Percentiles rank a stretch among this genome's conserved stretches.
Conservation (phyloP, 202 grass and related monocot species). For the Sporobolus alterniflorus region DNA sequence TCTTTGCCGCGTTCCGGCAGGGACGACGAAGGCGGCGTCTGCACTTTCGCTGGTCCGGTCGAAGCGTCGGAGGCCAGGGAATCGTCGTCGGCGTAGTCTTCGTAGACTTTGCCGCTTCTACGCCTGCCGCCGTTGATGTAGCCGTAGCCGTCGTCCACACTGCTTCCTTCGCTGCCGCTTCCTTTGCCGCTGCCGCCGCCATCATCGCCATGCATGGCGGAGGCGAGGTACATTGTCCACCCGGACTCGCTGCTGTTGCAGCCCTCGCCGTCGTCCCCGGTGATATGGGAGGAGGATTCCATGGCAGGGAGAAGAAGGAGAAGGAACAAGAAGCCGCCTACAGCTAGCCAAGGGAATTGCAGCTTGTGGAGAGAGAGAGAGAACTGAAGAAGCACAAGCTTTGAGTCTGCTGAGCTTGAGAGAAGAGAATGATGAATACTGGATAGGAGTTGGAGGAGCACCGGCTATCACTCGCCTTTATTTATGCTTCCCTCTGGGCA, state of each 20-base stretch:
- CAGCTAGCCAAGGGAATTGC: conserved; percentile 29
- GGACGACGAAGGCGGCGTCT: conserved; percentile 5
- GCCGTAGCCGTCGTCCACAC: conserved; percentile 50
- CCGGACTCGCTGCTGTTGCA: conserved; percentile 90
- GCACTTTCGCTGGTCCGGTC: conserved; percentile 64
- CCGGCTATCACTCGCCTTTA: conserved; percentile 27
- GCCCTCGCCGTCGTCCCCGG: conserved; percentile 75
- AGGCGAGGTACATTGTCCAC: conserved; percentile 96
- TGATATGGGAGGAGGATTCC: conserved; percentile 67
- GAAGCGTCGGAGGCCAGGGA: conserved; percentile 96
- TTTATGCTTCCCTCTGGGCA: conserved; percentile 43
- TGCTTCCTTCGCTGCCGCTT: conserved; percentile 43
- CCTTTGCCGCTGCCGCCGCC: conserved; percentile 27
- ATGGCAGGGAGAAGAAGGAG: conserved; percentile 4
- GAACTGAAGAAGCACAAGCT: not conserved
- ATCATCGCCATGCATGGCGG: conserved; percentile 59
- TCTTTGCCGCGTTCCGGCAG: not conserved
- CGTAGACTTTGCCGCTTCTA: conserved; percentile 27
- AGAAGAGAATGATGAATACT: conserved; percentile 39
- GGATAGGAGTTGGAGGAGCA: not conserved
- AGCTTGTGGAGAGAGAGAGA: not conserved
- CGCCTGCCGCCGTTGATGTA: conserved; percentile 48
- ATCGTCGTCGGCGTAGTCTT: conserved; percentile 55
- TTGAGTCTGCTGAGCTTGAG: conserved; percentile 23
- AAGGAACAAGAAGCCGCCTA: not conserved